These are phyloP conservation scores for Alternaria burnsii DNA, from an alignment of 2,329 filamentous ascomycete species.

Conservation along the genomic window DNA sequence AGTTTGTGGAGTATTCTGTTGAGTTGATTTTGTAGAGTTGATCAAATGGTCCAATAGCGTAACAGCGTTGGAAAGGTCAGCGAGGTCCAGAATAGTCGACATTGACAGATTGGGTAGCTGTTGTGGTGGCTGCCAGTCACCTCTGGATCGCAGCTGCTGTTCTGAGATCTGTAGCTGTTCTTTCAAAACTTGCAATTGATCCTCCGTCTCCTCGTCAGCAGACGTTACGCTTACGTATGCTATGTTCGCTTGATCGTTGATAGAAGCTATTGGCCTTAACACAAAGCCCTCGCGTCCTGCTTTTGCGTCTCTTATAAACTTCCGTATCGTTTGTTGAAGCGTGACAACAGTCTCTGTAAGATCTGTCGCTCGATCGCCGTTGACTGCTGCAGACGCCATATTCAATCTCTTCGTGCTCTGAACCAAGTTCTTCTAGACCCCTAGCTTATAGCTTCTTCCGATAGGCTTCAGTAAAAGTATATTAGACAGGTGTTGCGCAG, in stretches of 20 bases:
- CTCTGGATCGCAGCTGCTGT: conserved; percentile 10
- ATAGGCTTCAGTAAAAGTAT: not conserved
- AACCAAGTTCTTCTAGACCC: fast-evolving
- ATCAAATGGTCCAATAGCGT: conserved; percentile 17
- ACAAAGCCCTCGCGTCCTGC: not conserved
- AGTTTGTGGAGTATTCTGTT: conserved; percentile 9
- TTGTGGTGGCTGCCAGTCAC: conserved; percentile 17
- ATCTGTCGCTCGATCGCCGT: conserved; percentile 1
- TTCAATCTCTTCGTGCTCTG: not conserved
- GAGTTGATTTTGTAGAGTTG: not conserved
- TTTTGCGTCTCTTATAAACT: conserved; percentile 1
- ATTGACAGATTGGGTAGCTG: not conserved
- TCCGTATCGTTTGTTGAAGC: conserved; percentile 1
- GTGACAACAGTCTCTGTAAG: conserved; percentile 4
- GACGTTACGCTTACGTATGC: conserved; percentile 1
- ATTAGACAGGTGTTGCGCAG: not conserved
- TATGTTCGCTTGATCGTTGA: not conserved
- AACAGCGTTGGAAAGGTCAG: conserved; percentile 20
- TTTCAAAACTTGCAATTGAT: conserved; percentile 9
- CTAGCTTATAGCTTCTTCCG: not conserved
- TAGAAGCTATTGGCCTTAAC: not conserved
- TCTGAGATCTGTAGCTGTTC: not conserved
- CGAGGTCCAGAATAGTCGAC: conserved; percentile 19
- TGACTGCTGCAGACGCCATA: conserved; percentile 4
- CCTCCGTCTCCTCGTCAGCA: not conserved